Percentiles rank a stretch among this genome's conserved stretches.
Conservation (phyloP, 208 protist species). For the Trypanosoma melophagium region DNA sequence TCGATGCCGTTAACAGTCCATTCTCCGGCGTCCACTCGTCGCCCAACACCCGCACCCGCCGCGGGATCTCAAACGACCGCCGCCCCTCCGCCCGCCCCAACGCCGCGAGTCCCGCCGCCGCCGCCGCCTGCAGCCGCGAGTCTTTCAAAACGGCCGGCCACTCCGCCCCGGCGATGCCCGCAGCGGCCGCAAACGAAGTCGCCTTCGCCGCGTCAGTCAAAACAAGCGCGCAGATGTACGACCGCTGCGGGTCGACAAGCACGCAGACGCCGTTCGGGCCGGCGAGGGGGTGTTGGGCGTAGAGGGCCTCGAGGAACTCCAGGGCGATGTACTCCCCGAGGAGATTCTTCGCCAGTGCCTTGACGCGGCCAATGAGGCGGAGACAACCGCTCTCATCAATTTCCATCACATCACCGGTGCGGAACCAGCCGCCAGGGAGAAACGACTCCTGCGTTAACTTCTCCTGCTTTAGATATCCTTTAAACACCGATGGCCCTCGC, state of each 20-base stretch:
- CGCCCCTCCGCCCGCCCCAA: constrained; percentile 35
- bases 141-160: constrained; percentile 41
- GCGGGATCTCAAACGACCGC: constrained; percentile 52
- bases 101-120: constrained; percentile 47
- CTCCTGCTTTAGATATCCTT: constrained; percentile 85
- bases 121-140: constrained; percentile 44
- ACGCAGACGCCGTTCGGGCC: constrained; percentile 59
- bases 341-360: constrained; percentile 62
- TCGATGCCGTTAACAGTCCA: constrained; percentile 63
- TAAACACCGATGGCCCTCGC: constrained; percentile 61
- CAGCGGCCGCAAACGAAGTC: constrained; percentile 21
- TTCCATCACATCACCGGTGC: constrained; percentile 48
- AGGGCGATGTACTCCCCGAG: constrained; percentile 73
- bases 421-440: constrained; percentile 67
- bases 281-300: constrained; percentile 50
- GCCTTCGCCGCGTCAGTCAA: constrained; percentile 41
- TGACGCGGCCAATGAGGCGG: constrained; percentile 58
- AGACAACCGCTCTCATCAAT: constrained; percentile 31
- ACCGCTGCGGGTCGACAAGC: constrained; percentile 60
- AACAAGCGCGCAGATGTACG: constrained; percentile 63
- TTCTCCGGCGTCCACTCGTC: constrained; percentile 85
- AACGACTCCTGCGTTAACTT: constrained; percentile 69
- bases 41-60: constrained; percentile 51
- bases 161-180: constrained; percentile 5
- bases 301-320: constrained; percentile 64